A percentile compares a stretch with the other conserved stretches of the same genome.
phyloP scores from a whole-genome alignment of 305 asterid species.

The Fraxinus paxiana region DNA sequence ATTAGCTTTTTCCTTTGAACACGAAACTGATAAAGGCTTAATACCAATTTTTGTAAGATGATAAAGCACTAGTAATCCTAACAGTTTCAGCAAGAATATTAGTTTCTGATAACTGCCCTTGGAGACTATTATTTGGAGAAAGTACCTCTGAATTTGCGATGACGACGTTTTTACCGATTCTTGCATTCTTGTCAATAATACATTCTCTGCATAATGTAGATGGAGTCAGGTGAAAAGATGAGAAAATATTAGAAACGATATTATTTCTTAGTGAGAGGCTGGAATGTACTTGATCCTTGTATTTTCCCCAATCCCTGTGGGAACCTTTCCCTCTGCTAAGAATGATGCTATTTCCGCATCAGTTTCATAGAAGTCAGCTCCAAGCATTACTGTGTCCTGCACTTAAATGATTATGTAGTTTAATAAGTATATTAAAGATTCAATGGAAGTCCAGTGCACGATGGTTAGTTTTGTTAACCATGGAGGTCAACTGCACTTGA shows the following conservation, averaged over 20 bases:
- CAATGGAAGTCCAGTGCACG: not conserved
- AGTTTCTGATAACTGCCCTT: not conserved
- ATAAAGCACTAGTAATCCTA: not conserved
- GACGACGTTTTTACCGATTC: slow-evolving; percentile 77
- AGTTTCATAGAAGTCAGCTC: slow-evolving; percentile 88
- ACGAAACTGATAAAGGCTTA: not conserved
- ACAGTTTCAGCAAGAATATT: not conserved
- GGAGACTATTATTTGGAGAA: slow-evolving; percentile 20
- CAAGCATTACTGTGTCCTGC: slow-evolving; percentile 92
- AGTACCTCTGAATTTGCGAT: slow-evolving; percentile 80
- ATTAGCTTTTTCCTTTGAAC: not conserved
- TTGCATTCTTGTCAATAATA: slow-evolving; percentile 90
- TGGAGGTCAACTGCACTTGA: not conserved
- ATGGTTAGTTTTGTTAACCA: not conserved
- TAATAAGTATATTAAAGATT: not conserved
- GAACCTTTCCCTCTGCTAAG: slow-evolving; percentile 79
- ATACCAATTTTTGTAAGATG: not conserved
- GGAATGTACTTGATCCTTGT: slow-evolving; percentile 69
- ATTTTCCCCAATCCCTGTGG: slow-evolving; percentile 85
- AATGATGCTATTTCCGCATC: slow-evolving; percentile 61
- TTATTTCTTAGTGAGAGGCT: slow-evolving; percentile 9
- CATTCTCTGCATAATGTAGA: slow-evolving; percentile 54
- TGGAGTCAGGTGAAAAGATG: slow-evolving; percentile 16
- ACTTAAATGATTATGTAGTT: not conserved
- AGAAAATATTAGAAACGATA: slow-evolving; percentile 1